These are phyloP conservation scores for Penicillium digitatum DNA, from an alignment of 2,329 filamentous ascomycete species.

Conservation along the genomic window DNA sequence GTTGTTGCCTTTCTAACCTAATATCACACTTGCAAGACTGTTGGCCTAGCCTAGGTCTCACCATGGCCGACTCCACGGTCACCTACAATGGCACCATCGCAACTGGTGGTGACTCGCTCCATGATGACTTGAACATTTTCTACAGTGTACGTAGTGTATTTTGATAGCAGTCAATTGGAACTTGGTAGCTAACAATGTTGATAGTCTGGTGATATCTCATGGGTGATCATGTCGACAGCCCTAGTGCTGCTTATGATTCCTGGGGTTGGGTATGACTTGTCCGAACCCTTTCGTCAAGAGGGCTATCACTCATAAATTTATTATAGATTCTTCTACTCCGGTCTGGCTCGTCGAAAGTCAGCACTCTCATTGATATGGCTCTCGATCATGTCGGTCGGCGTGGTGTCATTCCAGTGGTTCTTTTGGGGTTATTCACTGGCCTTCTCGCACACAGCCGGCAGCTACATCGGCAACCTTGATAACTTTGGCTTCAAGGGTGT, in stretches of 20 bases:
- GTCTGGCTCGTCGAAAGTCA: constrained; percentile 82
- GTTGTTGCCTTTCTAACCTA: background rate
- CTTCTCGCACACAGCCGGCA: constrained; percentile 72
- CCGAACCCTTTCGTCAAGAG: background rate
- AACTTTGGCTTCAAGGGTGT: constrained; percentile 79
- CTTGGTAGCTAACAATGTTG: constrained; percentile 14
- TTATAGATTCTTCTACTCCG: constrained; percentile 82
- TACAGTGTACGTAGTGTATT: constrained; percentile 53
- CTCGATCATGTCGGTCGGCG: constrained; percentile 72
- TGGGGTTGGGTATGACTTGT: constrained; percentile 63
- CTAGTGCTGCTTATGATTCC: constrained; percentile 90
- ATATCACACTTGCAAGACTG: background rate
- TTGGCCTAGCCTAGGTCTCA: constrained; percentile 6
- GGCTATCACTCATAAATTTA: constrained; percentile 8
- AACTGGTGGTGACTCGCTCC: constrained; percentile 63
- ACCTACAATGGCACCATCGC: constrained; percentile 61
- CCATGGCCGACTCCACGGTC: constrained; percentile 40
- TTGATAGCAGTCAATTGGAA: background rate
- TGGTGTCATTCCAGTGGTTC: constrained; percentile 89
- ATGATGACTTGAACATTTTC: constrained; percentile 74
- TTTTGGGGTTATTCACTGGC: constrained; percentile 87
- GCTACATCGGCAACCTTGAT: constrained; percentile 70
- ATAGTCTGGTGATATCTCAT: constrained; percentile 75
- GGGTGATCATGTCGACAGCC: constrained; percentile 71
- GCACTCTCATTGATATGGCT: constrained; percentile 83